Evolutionary conservation across 179 eudicot species (phyloP).

Genomic region (Beta macrorhiza): DNA sequence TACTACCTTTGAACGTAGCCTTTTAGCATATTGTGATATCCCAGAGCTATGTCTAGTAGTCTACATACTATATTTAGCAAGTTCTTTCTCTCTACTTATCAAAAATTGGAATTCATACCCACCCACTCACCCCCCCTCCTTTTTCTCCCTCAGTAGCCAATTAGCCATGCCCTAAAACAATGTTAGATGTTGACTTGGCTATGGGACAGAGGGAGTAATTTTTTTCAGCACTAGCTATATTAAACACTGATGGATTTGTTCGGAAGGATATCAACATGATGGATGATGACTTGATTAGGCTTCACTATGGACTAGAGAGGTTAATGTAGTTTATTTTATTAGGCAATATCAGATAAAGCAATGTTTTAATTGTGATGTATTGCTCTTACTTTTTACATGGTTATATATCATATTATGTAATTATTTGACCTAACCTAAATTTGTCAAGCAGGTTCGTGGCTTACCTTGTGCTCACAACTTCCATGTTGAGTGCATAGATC

Average conservation of each 20-base stretch:
- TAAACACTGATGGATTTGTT: background rate
- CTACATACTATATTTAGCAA: no score
- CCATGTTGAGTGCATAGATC: slow-evolving; percentile 94
- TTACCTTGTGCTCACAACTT: slow-evolving; percentile 99
- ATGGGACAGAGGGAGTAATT: background rate
- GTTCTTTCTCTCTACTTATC: background rate
- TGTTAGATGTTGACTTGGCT: background rate
- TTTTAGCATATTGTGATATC: no score
- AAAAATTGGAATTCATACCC: no score
- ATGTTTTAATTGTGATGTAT: background rate
- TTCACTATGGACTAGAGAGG: background rate
- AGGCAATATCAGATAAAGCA: background rate
- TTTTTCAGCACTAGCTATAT: background rate
- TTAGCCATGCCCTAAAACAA: background rate
- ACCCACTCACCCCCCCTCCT: no score
- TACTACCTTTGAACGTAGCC: no score
- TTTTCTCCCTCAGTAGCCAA: background rate
- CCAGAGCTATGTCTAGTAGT: no score
- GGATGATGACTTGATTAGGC: background rate
- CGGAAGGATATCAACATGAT: background rate
- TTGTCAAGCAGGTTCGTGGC: slow-evolving; percentile 77
- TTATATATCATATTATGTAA: background rate
- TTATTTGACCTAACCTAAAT: background rate
- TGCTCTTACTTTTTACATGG: background rate
- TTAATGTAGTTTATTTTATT: background rate